phyloP scores from a whole-genome alignment of 805 yeast species.

The Kockiozyma suomiensis region DNA sequence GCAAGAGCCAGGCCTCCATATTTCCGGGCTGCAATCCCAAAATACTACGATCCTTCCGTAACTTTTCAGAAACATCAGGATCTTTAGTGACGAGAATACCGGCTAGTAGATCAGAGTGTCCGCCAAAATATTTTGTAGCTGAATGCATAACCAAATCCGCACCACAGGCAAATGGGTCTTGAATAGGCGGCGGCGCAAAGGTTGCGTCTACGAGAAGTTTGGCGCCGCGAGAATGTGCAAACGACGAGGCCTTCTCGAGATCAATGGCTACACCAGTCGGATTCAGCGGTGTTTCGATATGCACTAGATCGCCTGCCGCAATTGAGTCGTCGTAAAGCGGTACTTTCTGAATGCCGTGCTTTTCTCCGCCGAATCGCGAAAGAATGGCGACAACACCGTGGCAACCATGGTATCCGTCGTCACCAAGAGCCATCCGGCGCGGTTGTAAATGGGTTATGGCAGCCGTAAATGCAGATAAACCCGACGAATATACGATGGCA shows the following conservation, averaged over 20 bases:
- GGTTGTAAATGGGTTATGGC: slow-evolving; percentile 72
- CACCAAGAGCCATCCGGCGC: slow-evolving; percentile 71
- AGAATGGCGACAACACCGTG: slow-evolving; percentile 68
- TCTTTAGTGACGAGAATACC: slow-evolving; percentile 76
- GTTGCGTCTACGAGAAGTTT: slow-evolving; percentile 76
- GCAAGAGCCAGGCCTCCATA: slow-evolving; percentile 70
- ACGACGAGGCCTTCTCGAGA: slow-evolving; percentile 61
- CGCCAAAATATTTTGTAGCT: slow-evolving; percentile 91
- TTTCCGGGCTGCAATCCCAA: slow-evolving; percentile 81
- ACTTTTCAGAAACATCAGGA: slow-evolving; percentile 47
- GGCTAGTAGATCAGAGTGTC: slow-evolving; percentile 89
- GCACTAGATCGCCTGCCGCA: slow-evolving; percentile 71
- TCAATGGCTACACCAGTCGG: slow-evolving; percentile 74
- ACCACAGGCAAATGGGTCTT: slow-evolving; percentile 77
- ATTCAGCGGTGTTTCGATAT: slow-evolving; percentile 85
- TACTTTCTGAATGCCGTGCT: slow-evolving; percentile 47
- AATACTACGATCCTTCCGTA: slow-evolving; percentile 64
- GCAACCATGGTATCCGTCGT: slow-evolving; percentile 83
- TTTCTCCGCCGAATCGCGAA: slow-evolving; percentile 57
- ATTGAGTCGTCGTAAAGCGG: slow-evolving; percentile 51
- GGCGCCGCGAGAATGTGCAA: slow-evolving; percentile 81
- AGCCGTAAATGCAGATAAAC: slow-evolving; percentile 80
- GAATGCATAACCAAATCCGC: slow-evolving; percentile 92
- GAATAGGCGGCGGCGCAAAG: slow-evolving; percentile 91
- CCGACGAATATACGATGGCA: slow-evolving; percentile 73